These are phyloP conservation scores for Breynia disticha DNA, from an alignment of 441 rosid species.

Conservation along the genomic window DNA sequence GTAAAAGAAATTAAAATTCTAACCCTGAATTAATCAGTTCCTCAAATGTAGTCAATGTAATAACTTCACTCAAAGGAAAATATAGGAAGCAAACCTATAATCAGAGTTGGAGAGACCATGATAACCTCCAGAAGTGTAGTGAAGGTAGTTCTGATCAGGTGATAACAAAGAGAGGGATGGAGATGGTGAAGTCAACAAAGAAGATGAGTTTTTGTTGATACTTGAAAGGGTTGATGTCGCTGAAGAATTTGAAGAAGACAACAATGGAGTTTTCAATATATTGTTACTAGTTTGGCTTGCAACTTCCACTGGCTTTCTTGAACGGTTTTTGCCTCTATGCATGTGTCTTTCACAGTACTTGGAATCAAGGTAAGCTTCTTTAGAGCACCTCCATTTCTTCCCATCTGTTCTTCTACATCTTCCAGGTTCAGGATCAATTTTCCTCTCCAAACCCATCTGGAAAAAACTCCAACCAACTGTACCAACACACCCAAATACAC, in stretches of 20 bases:
- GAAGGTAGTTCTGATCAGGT: no score
- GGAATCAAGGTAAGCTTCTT: conserved; percentile 91
- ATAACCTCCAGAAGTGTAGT: no score
- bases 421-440: conserved; percentile 89
- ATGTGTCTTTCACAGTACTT: conserved; percentile 98
- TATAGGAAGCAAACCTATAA: conserved; percentile 32
- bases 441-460: conserved; percentile 74
- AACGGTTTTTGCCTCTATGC: conserved; percentile 99
- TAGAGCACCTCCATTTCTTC: conserved; percentile 99
- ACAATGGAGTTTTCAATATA: no score
- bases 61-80: no score
- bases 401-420: conserved; percentile 98
- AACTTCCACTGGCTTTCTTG: conserved; percentile 98
- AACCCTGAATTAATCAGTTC: no score
- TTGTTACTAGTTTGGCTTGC: conserved; percentile 19
- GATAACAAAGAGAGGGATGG: no score
- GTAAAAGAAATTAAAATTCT: neutral
- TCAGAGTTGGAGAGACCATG: conserved; percentile 20
- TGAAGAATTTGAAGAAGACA: conserved; percentile 16
- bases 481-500: neutral
- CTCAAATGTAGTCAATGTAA: no score
- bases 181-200: no score
- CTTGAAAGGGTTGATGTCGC: neutral
- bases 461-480: conserved; percentile 90
- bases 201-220: no score